Evolutionary conservation across 1,284 basidiomycete species (phyloP).

Genomic region (Ceratobasidium sp.): DNA sequence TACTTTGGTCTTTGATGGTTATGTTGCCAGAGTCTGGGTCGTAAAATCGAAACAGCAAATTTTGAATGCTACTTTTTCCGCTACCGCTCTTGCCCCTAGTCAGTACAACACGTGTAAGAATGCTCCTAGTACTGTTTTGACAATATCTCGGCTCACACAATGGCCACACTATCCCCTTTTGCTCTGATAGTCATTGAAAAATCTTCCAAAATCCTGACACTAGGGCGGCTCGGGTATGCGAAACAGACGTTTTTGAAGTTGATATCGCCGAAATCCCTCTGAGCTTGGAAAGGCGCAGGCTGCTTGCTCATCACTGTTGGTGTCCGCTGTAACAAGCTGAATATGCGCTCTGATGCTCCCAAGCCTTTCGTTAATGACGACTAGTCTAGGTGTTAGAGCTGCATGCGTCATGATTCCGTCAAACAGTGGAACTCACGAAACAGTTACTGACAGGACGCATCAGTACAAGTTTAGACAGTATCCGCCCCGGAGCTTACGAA

Average conservation of each 20-base stretch:
- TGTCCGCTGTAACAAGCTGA: conserved; percentile 88
- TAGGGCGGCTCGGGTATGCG: conserved; percentile 87
- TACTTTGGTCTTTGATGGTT: conserved; percentile 88
- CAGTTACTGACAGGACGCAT: conserved; percentile 62
- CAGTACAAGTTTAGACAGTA: not conserved
- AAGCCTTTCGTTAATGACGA: conserved; percentile 91
- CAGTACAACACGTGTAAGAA: not conserved
- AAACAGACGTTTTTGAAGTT: conserved; percentile 88
- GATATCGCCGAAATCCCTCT: conserved; percentile 73
- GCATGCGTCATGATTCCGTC: not conserved
- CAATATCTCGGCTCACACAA: conserved; percentile 76
- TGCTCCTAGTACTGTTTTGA: not conserved
- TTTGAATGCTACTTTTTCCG: conserved; percentile 93
- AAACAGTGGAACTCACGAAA: conserved; percentile 62
- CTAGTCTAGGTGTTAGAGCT: conserved; percentile 58
- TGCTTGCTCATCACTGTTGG: conserved; percentile 74
- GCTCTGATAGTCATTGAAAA: conserved; percentile 83
- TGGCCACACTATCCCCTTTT: conserved; percentile 86
- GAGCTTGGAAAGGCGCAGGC: conserved; percentile 5
- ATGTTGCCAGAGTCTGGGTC: conserved; percentile 88
- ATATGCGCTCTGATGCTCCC: conserved; percentile 93
- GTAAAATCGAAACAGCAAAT: conserved; percentile 92
- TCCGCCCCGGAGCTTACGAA: conserved; percentile 67
- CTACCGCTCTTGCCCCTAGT: conserved; percentile 75
- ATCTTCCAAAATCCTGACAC: conserved; percentile 82